These are phyloP conservation scores for Neophaeococcomyces aloes DNA, from an alignment of 2,329 filamentous ascomycete species.

Conservation along the genomic window DNA sequence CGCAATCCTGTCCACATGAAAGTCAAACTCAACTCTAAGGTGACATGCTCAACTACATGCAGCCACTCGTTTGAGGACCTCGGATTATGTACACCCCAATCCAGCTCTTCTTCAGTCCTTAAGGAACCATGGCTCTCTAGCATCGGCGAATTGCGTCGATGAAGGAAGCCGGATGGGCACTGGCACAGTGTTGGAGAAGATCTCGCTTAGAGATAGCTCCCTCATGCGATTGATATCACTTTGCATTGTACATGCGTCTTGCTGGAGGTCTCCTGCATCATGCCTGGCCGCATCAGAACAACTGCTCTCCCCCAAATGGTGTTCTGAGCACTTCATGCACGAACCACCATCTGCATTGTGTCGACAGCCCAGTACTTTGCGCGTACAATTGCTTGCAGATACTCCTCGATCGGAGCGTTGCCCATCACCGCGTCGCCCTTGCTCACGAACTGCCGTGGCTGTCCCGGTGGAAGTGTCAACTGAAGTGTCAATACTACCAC, in stretches of 20 bases:
- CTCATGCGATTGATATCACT: not conserved
- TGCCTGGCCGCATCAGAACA: too few relatives aligned
- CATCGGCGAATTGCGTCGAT: conserved; percentile 34
- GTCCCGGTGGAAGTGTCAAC: too few relatives aligned
- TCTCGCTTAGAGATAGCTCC: conserved; percentile 18
- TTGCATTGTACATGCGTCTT: not conserved
- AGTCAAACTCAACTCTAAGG: too few relatives aligned
- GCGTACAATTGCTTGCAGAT: not conserved
- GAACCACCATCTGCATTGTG: not conserved
- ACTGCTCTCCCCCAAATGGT: too few relatives aligned
- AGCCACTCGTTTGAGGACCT: not conserved
- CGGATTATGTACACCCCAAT: not conserved
- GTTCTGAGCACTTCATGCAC: too few relatives aligned
- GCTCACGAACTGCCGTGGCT: too few relatives aligned
- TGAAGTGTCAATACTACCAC: too few relatives aligned
- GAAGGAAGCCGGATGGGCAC: conserved; percentile 56
- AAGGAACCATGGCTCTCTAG: conserved; percentile 36
- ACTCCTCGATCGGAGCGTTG: not conserved
- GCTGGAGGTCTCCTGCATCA: too few relatives aligned
- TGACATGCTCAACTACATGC: too few relatives aligned
- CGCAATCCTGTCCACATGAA: not conserved
- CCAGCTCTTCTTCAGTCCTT: not conserved
- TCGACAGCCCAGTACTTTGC: not conserved
- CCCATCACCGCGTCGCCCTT: too few relatives aligned
- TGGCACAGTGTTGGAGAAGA: conserved; percentile 48